phyloP scores from a whole-genome alignment of 2,329 filamentous ascomycete species.

The Penicillium decumbens region DNA sequence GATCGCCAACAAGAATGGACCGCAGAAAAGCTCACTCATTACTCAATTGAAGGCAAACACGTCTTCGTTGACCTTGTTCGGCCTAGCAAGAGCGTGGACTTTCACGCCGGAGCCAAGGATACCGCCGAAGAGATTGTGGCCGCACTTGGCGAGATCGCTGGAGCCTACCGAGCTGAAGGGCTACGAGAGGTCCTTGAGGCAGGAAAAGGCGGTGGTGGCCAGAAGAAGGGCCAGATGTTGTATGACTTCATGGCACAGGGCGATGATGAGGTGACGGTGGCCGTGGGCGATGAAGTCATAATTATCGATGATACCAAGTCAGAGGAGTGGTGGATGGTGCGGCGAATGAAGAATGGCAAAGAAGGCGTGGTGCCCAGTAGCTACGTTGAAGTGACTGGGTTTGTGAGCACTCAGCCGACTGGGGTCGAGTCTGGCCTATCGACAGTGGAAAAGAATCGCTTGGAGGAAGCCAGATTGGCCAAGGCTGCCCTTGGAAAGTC shows the following conservation, averaged over 20 bases:
- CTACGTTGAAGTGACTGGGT: conserved; percentile 84
- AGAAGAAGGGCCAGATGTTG: conserved; percentile 79
- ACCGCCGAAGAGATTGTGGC: conserved; percentile 90
- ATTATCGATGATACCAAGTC: conserved; percentile 86
- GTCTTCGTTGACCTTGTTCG: conserved; percentile 90
- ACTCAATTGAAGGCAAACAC: conserved; percentile 96
- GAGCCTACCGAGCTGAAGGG: conserved; percentile 73
- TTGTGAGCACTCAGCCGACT: conserved; percentile 50
- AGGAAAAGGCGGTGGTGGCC: conserved; percentile 59
- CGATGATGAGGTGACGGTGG: conserved; percentile 92
- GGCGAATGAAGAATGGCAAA: conserved; percentile 82
- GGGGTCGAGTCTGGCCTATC: conserved; percentile 61
- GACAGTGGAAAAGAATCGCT: conserved; percentile 67
- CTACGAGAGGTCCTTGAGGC: conserved; percentile 82
- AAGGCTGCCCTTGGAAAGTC: conserved; percentile 68
- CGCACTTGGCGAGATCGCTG: conserved; percentile 81
- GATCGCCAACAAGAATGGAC: conserved; percentile 88
- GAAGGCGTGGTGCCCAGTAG: conserved; percentile 95
- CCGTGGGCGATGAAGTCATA: conserved; percentile 82
- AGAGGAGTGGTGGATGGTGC: conserved; percentile 98
- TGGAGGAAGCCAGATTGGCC: conserved; percentile 78
- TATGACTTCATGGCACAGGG: conserved; percentile 98
- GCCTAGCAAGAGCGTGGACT: conserved; percentile 91
- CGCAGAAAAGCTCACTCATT: conserved; percentile 92
- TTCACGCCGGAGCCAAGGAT: conserved; percentile 95